These are phyloP conservation scores for Phytopythium helicoides DNA, from an alignment of 352 stramenopile genomes.

Conservation along the genomic window DNA sequence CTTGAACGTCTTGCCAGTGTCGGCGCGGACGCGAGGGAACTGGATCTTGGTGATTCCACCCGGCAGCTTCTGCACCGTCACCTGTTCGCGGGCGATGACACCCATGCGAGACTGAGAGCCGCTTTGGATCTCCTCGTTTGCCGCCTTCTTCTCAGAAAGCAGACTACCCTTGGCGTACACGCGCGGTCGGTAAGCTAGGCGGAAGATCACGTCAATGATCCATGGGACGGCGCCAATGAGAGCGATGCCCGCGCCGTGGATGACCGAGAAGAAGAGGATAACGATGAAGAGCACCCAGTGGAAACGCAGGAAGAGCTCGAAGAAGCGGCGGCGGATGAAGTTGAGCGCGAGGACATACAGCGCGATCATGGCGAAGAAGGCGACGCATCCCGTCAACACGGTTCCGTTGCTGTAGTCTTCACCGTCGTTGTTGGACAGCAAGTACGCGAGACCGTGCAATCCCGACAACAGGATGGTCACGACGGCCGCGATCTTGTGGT, in stretches of 20 bases:
- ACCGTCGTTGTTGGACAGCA: slow-evolving; percentile 18
- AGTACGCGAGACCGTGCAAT: slow-evolving; percentile 41
- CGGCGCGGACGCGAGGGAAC: slow-evolving; percentile 36
- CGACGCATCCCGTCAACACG: slow-evolving; percentile 18
- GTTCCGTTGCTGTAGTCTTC: background rate
- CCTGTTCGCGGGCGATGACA: slow-evolving; percentile 29
- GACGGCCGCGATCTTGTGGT: slow-evolving; percentile 40
- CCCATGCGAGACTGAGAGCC: slow-evolving; percentile 6
- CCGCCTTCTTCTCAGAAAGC: slow-evolving; percentile 10
- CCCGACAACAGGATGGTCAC: slow-evolving; percentile 31
- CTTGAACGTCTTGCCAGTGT: slow-evolving; percentile 37
- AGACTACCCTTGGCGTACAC: slow-evolving; percentile 21
- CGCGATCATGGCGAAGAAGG: slow-evolving; percentile 28
- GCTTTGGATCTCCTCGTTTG: slow-evolving; percentile 3
- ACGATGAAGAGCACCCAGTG: slow-evolving; percentile 55
- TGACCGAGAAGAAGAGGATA: slow-evolving; percentile 32
- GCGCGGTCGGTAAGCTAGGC: slow-evolving; percentile 24
- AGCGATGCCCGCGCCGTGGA: slow-evolving; percentile 40
- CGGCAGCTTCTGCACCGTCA: slow-evolving; percentile 24
- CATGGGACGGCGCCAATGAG: slow-evolving; percentile 33
- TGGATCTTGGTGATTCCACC: slow-evolving; percentile 43
- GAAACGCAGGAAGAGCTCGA: slow-evolving; percentile 43
- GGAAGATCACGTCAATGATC: slow-evolving; percentile 43
- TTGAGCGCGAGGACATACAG: slow-evolving; percentile 35
- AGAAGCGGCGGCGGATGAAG: slow-evolving; percentile 43